Percentiles rank a stretch among this genome's conserved stretches.
Evolutionary conservation across 768 basidiomycete species (phyloP).

Genomic region (Rhizopogon vesiculosus): DNA sequence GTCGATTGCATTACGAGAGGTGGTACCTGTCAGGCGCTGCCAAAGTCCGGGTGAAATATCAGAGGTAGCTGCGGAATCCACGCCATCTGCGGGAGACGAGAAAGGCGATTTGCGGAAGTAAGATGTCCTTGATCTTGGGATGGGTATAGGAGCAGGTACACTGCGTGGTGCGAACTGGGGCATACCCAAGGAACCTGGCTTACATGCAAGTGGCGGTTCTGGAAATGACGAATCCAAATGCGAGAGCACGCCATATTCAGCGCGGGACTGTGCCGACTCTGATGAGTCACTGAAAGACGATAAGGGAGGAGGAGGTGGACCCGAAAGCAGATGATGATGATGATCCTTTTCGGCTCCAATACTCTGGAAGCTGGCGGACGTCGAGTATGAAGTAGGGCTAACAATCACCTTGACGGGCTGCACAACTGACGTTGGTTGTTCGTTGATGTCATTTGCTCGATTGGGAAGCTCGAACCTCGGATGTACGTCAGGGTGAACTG

Average conservation of each 20-base stretch:
- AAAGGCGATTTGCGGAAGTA: not conserved
- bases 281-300: constrained; percentile 2
- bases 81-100: not conserved
- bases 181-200: not conserved
- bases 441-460: not conserved
- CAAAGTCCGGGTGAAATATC: constrained; percentile 15
- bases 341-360: not conserved
- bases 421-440: not conserved
- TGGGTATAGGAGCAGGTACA: constrained; percentile 3
- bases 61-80: not conserved
- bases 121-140: not conserved
- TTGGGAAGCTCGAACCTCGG: not conserved
- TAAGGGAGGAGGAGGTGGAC: not conserved
- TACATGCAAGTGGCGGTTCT: not conserved
- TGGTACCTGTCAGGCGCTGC: constrained; percentile 15
- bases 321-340: not conserved
- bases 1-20: constrained; percentile 11
- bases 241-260: not conserved
- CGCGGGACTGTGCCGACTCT: not conserved
- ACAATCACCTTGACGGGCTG: not conserved
- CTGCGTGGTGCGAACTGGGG: not conserved
- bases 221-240: not conserved
- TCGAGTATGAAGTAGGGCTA: not conserved
- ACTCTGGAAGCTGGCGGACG: not conserved
- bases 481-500: not conserved